Conservation (phyloP, 2,329 filamentous ascomycete genomes). For the Magnaporthiopsis rhizophila region DNA sequence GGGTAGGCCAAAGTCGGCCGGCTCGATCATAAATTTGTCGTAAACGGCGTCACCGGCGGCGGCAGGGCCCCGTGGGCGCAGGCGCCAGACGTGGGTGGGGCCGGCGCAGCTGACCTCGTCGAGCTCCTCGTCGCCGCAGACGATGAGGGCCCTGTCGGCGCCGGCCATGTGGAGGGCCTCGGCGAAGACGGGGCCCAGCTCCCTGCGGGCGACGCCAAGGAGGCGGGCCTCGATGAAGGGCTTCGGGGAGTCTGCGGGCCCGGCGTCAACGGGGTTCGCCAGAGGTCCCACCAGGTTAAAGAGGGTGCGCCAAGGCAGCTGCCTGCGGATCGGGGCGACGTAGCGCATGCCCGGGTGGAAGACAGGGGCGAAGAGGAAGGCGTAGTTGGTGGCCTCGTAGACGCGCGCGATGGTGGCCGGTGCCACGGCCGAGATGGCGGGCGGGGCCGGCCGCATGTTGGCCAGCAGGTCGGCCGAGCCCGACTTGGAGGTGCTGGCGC, state of each 20-base stretch:
- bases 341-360: constrained; percentile 95
- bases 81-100: constrained; percentile 78
- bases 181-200: constrained; percentile 82
- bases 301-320: constrained; percentile 89
- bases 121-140: constrained; percentile 90
- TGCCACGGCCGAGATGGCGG: constrained; percentile 65
- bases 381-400: constrained; percentile 79
- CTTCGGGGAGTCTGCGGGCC: constrained; percentile 6
- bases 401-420: constrained; percentile 63
- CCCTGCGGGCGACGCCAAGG: constrained; percentile 83
- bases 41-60: constrained; percentile 25
- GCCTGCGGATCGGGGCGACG: constrained; percentile 75
- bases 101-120: constrained; percentile 94
- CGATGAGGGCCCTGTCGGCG: constrained; percentile 74
- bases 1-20: constrained; percentile 79
- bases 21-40: constrained; percentile 69
- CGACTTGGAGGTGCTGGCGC: constrained; percentile 88
- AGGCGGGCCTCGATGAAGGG: constrained; percentile 74
- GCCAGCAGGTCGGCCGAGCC: constrained; percentile 88
- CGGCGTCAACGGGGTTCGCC: constrained; percentile 72
- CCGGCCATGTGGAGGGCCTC: constrained; percentile 73
- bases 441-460: constrained; percentile 61
- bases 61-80: constrained; percentile 35
- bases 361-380: constrained; percentile 89
- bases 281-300: constrained; percentile 95